A percentile compares a stretch with the other conserved stretches of the same genome.
Evolutionary conservation across 1,284 basidiomycete species (phyloP).

Genomic region (Puccinia horiana): DNA sequence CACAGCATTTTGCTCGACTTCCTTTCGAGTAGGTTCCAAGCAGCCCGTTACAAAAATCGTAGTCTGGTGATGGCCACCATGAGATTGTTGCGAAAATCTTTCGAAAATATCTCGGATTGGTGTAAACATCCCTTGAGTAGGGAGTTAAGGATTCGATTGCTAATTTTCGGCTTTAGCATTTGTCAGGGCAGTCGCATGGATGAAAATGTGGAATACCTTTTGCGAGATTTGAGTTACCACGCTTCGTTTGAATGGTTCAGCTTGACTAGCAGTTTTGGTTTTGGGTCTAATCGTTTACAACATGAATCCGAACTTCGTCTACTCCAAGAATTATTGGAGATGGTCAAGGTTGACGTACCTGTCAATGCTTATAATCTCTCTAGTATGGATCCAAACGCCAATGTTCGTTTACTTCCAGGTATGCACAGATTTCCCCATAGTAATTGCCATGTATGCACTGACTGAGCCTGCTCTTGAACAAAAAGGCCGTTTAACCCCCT

Average conservation of each 20-base stretch:
- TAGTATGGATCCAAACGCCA: conserved; percentile 30
- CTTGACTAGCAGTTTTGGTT: conserved; percentile 23
- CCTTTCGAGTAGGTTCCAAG: conserved; percentile 88
- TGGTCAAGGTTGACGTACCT: conserved; percentile 37
- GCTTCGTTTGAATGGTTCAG: conserved; percentile 90
- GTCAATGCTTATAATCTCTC: conserved; percentile 42
- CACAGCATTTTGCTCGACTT: conserved; percentile 84
- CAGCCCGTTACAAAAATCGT: conserved; percentile 81
- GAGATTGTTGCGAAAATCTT: conserved; percentile 75
- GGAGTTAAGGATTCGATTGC: conserved; percentile 82
- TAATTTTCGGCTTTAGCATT: conserved; percentile 90
- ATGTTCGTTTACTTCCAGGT: conserved; percentile 32
- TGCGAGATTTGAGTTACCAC: conserved; percentile 75
- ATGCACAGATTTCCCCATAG: conserved; percentile 52
- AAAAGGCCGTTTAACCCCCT: conserved; percentile 51
- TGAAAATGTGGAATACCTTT: conserved; percentile 73
- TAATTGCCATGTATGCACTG: conserved; percentile 69
- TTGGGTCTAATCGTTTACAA: conserved; percentile 34
- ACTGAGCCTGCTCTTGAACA: conserved; percentile 22
- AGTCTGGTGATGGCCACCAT: conserved; percentile 83
- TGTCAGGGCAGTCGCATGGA: conserved; percentile 86
- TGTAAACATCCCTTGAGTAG: conserved; percentile 82
- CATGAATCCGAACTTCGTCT: conserved; percentile 42
- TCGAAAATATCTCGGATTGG: conserved; percentile 57
- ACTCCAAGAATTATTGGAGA: conserved; percentile 42